Evolutionary conservation across 1,139 yeast species (phyloP), one percentile per base, ranked within the genome.

Genomic region (Meyerozyma athensensis): DNA sequence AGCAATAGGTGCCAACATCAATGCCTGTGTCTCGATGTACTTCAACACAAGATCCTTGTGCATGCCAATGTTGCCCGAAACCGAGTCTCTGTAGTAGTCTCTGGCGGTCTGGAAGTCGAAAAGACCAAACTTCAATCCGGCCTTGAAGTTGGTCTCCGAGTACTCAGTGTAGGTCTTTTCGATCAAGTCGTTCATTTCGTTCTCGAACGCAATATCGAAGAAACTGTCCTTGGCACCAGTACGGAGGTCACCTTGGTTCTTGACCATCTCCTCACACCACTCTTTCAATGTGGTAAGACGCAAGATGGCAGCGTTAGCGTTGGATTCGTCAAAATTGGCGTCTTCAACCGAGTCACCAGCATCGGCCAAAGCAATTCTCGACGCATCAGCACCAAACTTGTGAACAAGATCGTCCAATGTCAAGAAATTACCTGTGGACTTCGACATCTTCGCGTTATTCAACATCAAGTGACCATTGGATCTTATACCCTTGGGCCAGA

Each of bases 291-390:
- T 92, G 60, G 79, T 85, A 56, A 94, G 76, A 70, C 98, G 86
- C 61, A 92, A 77, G 59, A 94, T 90, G 31, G 97, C 97, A 35
- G 98, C 97, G 56, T 94, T 94, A 39, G 98, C 99, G 53, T 84
- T 90, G 45, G 89, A 72, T 66, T 94, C 98, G 57, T 92, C 98
- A 56, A 94, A 86, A 70, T 94, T 94, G 42, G 99, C 98, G 65
- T 94, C 99, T 66, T 92, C 98, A 48, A 89, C 79, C 35, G 94
- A 71, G 59, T 94, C 99, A 71, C 99, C 99, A 40, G 97, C 97
- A 70, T 94, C 97, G 28, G 98, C 99, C 52, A 94, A 72, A 7
- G 98, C 97, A 62, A 94, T 86, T 73, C 99, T 84, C 16, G 96
- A 74, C 32, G 97, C 97, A 64, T 94, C 99, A 37, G 98, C 96